These are phyloP conservation scores for Aspergillus glaucus DNA, from an alignment of 2,329 filamentous ascomycete genomes.

Conservation along the genomic window DNA sequence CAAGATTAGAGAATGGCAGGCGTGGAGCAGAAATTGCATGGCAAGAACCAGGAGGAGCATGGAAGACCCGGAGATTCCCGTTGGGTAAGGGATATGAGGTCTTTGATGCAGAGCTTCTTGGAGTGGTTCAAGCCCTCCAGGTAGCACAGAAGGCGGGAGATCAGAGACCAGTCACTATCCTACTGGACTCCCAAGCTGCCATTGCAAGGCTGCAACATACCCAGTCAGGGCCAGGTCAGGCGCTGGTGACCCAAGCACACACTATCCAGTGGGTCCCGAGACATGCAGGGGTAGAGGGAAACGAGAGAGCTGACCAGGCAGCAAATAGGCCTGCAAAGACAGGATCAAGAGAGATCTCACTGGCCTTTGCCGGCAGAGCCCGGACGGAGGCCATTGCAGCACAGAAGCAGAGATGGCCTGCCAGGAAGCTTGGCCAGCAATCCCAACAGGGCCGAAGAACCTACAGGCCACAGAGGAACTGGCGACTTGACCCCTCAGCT, in stretches of 20 bases:
- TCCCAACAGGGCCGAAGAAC: background rate
- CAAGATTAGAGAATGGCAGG: background rate
- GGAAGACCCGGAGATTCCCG: background rate
- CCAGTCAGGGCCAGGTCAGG: background rate
- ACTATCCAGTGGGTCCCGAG: constrained; percentile 2
- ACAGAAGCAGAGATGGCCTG: background rate
- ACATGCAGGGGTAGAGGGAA: constrained; percentile 3
- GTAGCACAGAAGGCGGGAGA: no score
- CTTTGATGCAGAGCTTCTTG: constrained; percentile 1
- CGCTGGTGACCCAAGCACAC: background rate
- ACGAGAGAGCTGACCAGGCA: constrained; percentile 5
- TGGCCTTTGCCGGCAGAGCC: background rate
- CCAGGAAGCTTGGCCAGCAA: background rate
- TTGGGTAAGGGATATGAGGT: background rate
- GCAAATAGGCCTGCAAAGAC: background rate
- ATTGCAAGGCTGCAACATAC: no score
- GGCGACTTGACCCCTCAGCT: background rate
- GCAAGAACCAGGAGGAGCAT: background rate
- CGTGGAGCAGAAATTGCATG: background rate
- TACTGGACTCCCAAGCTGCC: no score
- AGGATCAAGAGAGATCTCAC: background rate
- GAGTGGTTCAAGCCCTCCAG: background rate
- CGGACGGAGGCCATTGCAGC: background rate
- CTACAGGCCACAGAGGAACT: background rate
- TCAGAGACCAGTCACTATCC: no score